Percentiles rank a stretch among this genome's conserved stretches.
These are phyloP conservation scores for Leccinum disarticulatum DNA, from an alignment of 768 basidiomycete genomes.

Conservation along the genomic window DNA sequence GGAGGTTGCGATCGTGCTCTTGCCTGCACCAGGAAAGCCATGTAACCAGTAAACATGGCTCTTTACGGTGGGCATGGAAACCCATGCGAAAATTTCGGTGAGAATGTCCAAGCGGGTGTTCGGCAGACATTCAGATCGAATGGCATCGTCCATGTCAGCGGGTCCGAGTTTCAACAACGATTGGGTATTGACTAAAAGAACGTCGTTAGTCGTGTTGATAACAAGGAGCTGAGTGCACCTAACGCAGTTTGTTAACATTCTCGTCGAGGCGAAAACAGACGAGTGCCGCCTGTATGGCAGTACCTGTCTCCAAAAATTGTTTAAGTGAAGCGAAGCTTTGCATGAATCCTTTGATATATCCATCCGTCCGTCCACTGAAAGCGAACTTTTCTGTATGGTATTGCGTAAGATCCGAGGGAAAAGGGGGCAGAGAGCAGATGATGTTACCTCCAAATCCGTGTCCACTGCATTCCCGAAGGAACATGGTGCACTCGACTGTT, in stretches of 20 bases:
- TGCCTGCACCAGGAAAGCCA: slow-evolving; percentile 37
- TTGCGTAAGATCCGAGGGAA: slow-evolving; percentile 8
- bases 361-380: slow-evolving; percentile 21
- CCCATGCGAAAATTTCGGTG: slow-evolving; percentile 26
- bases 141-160: slow-evolving; percentile 29
- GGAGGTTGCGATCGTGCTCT: slow-evolving; percentile 38
- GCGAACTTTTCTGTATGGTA: slow-evolving; percentile 15
- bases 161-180: slow-evolving; percentile 27
- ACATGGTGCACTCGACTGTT: slow-evolving; percentile 38
- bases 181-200: slow-evolving; percentile 19
- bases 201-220: not conserved
- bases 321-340: slow-evolving; percentile 25
- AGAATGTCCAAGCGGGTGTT: slow-evolving; percentile 33
- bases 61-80: slow-evolving; percentile 16
- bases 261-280: slow-evolving; percentile 32
- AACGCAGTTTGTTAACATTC: slow-evolving; percentile 26
- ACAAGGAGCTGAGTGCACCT: slow-evolving; percentile 1
- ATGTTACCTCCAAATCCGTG: slow-evolving; percentile 35
- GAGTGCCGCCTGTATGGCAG: slow-evolving; percentile 25
- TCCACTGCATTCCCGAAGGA: slow-evolving; percentile 37
- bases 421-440: not conserved
- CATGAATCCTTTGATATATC: slow-evolving; percentile 21
- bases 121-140: slow-evolving; percentile 30
- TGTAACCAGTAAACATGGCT: slow-evolving; percentile 34
- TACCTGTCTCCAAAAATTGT: slow-evolving; percentile 26